Evolutionary conservation across 805 yeast genomes (phyloP).

Genomic region (Brettanomyces nanus): DNA sequence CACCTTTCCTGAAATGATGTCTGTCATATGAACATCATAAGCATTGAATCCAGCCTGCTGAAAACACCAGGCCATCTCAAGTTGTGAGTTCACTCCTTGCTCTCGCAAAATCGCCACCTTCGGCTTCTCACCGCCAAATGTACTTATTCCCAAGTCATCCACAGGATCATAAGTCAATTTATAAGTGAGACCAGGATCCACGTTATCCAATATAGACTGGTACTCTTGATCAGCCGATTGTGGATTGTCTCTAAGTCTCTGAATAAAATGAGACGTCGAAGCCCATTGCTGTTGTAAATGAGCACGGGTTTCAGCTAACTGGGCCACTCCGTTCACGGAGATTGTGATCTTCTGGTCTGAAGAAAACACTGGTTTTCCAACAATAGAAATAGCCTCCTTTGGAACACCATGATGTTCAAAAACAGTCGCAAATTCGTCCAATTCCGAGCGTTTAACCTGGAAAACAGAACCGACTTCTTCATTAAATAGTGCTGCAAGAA

Average conservation of each 20-base stretch:
- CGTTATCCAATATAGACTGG: slow-evolving; percentile 62
- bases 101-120: slow-evolving; percentile 94
- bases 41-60: slow-evolving; percentile 89
- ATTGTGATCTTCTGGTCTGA: slow-evolving; percentile 39
- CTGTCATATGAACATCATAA: slow-evolving; percentile 97
- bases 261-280: slow-evolving; percentile 82
- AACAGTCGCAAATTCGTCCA: slow-evolving; percentile 44
- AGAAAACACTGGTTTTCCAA: slow-evolving; percentile 62
- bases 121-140: slow-evolving; percentile 42
- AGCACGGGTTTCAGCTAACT: slow-evolving; percentile 53
- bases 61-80: slow-evolving; percentile 98
- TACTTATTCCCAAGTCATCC: slow-evolving; percentile 36
- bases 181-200: slow-evolving; percentile 84
- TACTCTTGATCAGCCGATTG: slow-evolving; percentile 82
- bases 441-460: slow-evolving; percentile 60
- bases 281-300: slow-evolving; percentile 78
- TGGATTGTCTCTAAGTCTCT: slow-evolving; percentile 91
- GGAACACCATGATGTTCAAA: slow-evolving; percentile 55
- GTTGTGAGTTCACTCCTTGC: slow-evolving; percentile 97
- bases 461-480: slow-evolving; percentile 96
- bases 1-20: slow-evolving; percentile 66
- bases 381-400: slow-evolving; percentile 41
- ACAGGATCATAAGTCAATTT: slow-evolving; percentile 62
- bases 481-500: slow-evolving; percentile 54
- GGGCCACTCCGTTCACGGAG: slow-evolving; percentile 34